A percentile compares a stretch with the other conserved stretches of the same genome.
phyloP scores from a whole-genome alignment of 352 stramenopile genomes.

The Globisporangium barbulae region DNA sequence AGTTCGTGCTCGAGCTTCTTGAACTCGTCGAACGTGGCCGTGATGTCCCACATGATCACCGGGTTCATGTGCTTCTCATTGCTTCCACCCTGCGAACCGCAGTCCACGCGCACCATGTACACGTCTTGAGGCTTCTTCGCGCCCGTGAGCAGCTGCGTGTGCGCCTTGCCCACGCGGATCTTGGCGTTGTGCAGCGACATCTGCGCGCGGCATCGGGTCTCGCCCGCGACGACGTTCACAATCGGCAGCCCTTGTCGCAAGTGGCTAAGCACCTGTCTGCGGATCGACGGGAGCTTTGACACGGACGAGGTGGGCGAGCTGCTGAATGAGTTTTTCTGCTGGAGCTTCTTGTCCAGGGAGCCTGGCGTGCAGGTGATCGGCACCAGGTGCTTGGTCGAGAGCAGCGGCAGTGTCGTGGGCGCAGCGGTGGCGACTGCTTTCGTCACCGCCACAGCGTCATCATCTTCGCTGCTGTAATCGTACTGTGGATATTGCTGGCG shows the following conservation, averaged over 20 bases:
- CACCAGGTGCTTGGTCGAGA: constrained; percentile 16
- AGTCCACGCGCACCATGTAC: constrained; percentile 80
- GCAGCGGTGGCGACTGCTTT: constrained; percentile 6
- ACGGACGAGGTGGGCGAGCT: background rate
- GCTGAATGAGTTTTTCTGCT: background rate
- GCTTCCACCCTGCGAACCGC: constrained; percentile 20
- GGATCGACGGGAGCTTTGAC: constrained; percentile 24
- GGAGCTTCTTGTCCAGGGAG: constrained; percentile 6
- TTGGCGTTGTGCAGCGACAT: constrained; percentile 48
- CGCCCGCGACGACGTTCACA: constrained; percentile 53
- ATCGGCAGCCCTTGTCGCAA: constrained; percentile 34
- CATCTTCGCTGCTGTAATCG: background rate
- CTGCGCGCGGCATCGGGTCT: constrained; percentile 51
- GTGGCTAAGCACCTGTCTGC: constrained; percentile 41
- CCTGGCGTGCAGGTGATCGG: constrained; percentile 15
- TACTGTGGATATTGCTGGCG: background rate
- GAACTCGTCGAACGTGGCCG: constrained; percentile 75
- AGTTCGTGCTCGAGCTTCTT: constrained; percentile 65
- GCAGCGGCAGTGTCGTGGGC: constrained; percentile 28
- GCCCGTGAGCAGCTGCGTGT: constrained; percentile 33
- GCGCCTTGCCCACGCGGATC: constrained; percentile 79
- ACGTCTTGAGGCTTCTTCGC: constrained; percentile 50
- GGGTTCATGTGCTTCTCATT: constrained; percentile 84
- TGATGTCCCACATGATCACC: constrained; percentile 83
- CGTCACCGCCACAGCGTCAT: background rate